Evolutionary conservation across 2,329 filamentous ascomycete species (phyloP).

Genomic region (Fusarium gaditjirri): DNA sequence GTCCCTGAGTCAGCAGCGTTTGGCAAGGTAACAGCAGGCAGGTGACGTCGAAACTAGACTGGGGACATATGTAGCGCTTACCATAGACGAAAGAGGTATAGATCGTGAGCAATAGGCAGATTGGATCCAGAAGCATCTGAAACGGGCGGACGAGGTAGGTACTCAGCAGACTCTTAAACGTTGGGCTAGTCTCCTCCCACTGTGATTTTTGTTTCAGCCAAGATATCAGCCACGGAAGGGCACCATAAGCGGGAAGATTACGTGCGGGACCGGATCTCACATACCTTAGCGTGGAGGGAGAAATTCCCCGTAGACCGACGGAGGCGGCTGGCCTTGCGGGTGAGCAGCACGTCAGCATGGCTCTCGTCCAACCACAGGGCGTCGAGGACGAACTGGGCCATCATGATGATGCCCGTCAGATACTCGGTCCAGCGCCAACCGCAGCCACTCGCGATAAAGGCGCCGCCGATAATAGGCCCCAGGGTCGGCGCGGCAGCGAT

Average conservation of each 20-base stretch:
- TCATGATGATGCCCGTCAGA: not conserved
- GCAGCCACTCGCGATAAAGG: not conserved
- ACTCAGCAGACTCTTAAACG: not conserved
- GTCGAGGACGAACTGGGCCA: not conserved
- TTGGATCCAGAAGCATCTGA: conserved; percentile 2
- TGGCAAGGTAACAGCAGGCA: not conserved
- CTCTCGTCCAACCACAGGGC: not conserved
- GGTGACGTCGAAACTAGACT: not conserved
- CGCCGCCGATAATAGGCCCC: not conserved
- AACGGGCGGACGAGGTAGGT: not conserved
- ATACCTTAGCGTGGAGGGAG: not conserved
- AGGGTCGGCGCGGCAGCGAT: not conserved
- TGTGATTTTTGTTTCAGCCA: not conserved
- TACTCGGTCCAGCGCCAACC: conserved; percentile 1
- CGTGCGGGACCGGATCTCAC: not conserved
- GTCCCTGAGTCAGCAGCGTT: not conserved
- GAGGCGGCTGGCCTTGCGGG: not conserved
- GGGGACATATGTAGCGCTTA: not conserved
- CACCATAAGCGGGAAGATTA: not conserved
- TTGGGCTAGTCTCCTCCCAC: not conserved
- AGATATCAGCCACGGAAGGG: not conserved
- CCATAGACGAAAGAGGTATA: not conserved
- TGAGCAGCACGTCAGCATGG: not conserved
- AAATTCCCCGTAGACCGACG: conserved; percentile 1
- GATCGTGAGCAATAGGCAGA: not conserved